Evolutionary conservation across 768 basidiomycete species (phyloP), one percentile per base, ranked within the genome.

Genomic region (Dacryopinax spathularia): DNA sequence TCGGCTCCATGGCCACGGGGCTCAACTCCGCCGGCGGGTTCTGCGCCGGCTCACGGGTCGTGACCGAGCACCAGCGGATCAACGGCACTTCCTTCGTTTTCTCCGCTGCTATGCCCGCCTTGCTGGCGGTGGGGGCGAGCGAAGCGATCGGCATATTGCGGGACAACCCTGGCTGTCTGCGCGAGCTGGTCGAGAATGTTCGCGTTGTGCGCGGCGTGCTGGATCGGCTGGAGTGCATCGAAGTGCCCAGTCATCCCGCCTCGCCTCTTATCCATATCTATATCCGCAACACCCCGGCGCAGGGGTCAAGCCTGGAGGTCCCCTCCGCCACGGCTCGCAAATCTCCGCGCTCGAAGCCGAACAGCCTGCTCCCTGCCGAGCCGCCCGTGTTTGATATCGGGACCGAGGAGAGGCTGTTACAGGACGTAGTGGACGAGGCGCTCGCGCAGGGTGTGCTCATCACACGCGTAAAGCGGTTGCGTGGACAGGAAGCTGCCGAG

Each of bases 31-130:
- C 81, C 1, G 96, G 95, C 59, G 96, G 96, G 1, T 99, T 98
- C 81, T 98, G 95, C 70, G 91, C 91, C 2, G 96, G 96, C 27
- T 87, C 89, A 0, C 74, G 75, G 18, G 80, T 83, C 37, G 89
- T 96, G 33, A 83, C 91, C 25, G 83, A 90, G 66, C 95, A 99
- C 71, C 95, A 96, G 84, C 92, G 92, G 48, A 96, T 95, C 81
- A 98, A 98, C 72, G 91, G 90, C 16, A 86, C 91, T 2, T 85
- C 92, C 0, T 95, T 91, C 72, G 92, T 99, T 65, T 99, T 92
- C 78, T 96, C 95, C 1, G 96, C 96, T 18, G 85, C 95, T 1
- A 85, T 95, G 77, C 96, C 96, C 0, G 83, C 91, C 1, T 80
- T 94, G 41, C 84, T 98, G 36, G 85, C 91, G 20, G 92, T 92